Conservation (phyloP, 2,329 filamentous ascomycete genomes). For the Diaporthe helianthi region DNA sequence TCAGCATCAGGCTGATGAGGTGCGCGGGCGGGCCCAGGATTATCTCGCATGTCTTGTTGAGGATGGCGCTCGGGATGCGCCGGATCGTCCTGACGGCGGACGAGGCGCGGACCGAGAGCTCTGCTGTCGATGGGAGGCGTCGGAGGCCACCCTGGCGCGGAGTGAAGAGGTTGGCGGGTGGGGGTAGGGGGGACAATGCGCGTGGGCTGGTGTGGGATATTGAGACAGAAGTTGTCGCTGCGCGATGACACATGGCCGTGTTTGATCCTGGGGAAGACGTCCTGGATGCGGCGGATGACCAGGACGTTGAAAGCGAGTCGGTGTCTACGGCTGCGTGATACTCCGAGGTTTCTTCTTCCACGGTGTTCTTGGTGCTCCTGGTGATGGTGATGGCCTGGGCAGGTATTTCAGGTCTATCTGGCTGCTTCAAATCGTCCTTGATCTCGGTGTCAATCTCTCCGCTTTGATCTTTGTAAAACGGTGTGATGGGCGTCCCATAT, state of each 20-base stretch:
- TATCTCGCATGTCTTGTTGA: constrained; percentile 79
- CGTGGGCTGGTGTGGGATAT: constrained; percentile 53
- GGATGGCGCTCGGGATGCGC: constrained; percentile 67
- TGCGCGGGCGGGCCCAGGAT: constrained; percentile 82
- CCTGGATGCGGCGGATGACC: constrained; percentile 33
- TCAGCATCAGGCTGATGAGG: constrained; percentile 79
- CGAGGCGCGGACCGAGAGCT: constrained; percentile 40
- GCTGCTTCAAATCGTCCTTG: background rate
- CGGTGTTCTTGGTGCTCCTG: background rate
- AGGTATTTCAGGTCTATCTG: background rate
- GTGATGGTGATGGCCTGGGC: background rate
- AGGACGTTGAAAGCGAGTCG: constrained; percentile 39
- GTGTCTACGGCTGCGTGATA: constrained; percentile 31
- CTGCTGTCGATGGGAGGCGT: constrained; percentile 27
- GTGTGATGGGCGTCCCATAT: constrained; percentile 26
- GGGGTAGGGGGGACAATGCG: constrained; percentile 71
- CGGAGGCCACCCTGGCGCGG: constrained; percentile 45
- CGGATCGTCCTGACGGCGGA: constrained; percentile 54
- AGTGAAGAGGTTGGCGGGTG: constrained; percentile 70
- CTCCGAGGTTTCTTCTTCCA: background rate
- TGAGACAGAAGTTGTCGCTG: constrained; percentile 57
- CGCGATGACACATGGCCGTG: constrained; percentile 56
- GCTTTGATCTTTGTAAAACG: constrained; percentile 11
- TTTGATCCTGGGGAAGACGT: constrained; percentile 18
- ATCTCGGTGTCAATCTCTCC: background rate